Base-by-base conservation (phyloP, 441 rosid species). In the Croton setiger region DNA sequence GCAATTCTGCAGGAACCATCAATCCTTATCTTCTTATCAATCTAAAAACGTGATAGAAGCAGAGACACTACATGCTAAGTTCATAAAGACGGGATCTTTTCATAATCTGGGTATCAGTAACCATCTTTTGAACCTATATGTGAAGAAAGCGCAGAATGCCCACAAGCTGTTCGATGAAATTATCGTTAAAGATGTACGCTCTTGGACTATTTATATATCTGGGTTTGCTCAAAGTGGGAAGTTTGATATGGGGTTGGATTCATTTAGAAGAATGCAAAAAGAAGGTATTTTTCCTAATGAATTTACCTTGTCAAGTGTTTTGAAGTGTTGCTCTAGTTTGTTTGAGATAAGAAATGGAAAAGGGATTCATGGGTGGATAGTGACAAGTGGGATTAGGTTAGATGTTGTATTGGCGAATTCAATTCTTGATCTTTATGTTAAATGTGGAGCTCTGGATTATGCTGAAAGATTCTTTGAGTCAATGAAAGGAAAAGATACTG, bases 351-450 rank as follows among this genome's bases (percentile, higher is more conserved):
- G 72, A 45, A 27, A 65, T 7, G 90, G 90, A 27, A 84, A 76
- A 71, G 76, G 18, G 20, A 73, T 84, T 69, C 88, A 86, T 35
- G 88, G 85, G 45, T 86, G 90, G 88, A 78, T 80, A 3, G n/a
- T 84, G 44, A 76, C 73, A 31, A 82, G 72, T 64, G 79, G 71
- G 47, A 57, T 81, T 67, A 77, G 15, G 31, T 70, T 76, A 7
- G 84, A 86, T 68, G 73, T 70, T n/a, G 76, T 75, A 60, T 70
- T 84, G 47, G 81, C 43, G 72, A 86, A 86, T 76, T 71, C 90
- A 0, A 62, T 86, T 69, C 80, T 84, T 70, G 83, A 81, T 77
- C 57, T 84, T 64, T 84, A 82, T 51, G 84, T 76, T 2, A 86
- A 86, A 71, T 79, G 86, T 35, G 71, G 76, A 53, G 75, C 61